phyloP scores from a whole-genome alignment of 1,139 yeast genomes.

The Magnusiomyces tetraspermus region DNA sequence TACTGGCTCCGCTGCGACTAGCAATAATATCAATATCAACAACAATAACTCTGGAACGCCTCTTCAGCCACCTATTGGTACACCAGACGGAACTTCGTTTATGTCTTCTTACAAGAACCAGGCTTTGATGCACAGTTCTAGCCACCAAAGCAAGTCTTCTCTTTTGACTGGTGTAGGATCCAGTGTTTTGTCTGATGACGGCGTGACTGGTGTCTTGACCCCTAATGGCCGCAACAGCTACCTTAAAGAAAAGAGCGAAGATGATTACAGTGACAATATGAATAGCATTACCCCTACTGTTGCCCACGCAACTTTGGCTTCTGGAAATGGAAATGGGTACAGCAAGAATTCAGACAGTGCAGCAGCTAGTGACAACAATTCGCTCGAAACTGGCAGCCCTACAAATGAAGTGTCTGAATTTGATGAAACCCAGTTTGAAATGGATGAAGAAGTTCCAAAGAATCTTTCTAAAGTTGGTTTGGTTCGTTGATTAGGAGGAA shows the following conservation, averaged over 20 bases:
- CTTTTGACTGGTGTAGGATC: background rate
- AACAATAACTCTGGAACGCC: background rate
- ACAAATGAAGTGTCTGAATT: background rate
- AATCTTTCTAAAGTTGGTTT: background rate
- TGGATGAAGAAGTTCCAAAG: slow-evolving; percentile 5
- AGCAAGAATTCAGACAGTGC: too few relatives aligned
- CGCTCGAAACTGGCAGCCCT: background rate
- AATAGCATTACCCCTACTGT: background rate
- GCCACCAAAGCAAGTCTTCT: background rate
- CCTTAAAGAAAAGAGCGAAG: background rate
- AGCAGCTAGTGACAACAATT: too few relatives aligned
- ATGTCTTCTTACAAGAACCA: slow-evolving; percentile 1
- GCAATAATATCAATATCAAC: background rate
- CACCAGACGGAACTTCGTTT: slow-evolving; percentile 10
- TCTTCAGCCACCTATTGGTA: slow-evolving; percentile 13
- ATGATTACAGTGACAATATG: background rate
- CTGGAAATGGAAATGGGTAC: background rate
- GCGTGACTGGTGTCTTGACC: background rate
- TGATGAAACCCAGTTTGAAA: slow-evolving; percentile 5
- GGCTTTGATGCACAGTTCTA: background rate
- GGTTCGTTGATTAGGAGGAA: background rate
- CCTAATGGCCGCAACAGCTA: background rate
- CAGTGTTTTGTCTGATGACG: slow-evolving; percentile 2
- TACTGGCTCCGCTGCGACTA: background rate
- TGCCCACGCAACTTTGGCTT: background rate